These are phyloP conservation scores for Nemania abortiva DNA, from an alignment of 2,329 filamentous ascomycete species.

Conservation along the genomic window DNA sequence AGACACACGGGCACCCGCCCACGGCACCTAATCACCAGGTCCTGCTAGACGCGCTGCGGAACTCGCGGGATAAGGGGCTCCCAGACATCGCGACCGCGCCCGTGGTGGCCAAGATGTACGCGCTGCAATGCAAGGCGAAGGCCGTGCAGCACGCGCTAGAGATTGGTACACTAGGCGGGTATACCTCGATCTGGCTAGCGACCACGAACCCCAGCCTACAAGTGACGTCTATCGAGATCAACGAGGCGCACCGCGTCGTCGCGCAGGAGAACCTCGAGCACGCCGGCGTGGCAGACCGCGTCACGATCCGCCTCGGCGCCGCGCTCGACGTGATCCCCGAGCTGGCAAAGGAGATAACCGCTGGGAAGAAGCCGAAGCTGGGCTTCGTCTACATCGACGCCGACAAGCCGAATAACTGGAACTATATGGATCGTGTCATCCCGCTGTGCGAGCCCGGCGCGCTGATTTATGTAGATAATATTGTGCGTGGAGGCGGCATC, in stretches of 20 bases:
- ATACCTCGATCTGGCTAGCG: slow-evolving; percentile 40
- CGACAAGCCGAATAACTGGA: slow-evolving; percentile 39
- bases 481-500: slow-evolving; percentile 28
- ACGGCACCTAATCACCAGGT: slow-evolving; percentile 25
- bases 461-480: slow-evolving; percentile 37
- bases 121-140: slow-evolving; percentile 36
- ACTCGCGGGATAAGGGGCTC: slow-evolving; percentile 37
- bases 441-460: slow-evolving; percentile 34
- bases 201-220: slow-evolving; percentile 23
- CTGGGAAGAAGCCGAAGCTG: slow-evolving; percentile 20
- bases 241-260: slow-evolving; percentile 27
- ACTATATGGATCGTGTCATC: slow-evolving; percentile 35
- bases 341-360: slow-evolving; percentile 29
- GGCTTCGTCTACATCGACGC: slow-evolving; percentile 42
- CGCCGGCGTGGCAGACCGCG: slow-evolving; percentile 34
- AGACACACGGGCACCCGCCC: slow-evolving; percentile 27
- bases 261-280: slow-evolving; percentile 34
- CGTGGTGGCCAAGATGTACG: slow-evolving; percentile 36
- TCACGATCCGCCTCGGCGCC: slow-evolving; percentile 33
- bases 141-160: slow-evolving; percentile 36
- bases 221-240: slow-evolving; percentile 38
- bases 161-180: slow-evolving; percentile 42
- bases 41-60: slow-evolving; percentile 33
- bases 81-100: slow-evolving; percentile 36
- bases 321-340: slow-evolving; percentile 32